A percentile compares a stretch with the other conserved stretches of the same genome.
Evolutionary conservation across 192 early-diverging fungal genomes (phyloP).

Genomic region (Backusella circina): DNA sequence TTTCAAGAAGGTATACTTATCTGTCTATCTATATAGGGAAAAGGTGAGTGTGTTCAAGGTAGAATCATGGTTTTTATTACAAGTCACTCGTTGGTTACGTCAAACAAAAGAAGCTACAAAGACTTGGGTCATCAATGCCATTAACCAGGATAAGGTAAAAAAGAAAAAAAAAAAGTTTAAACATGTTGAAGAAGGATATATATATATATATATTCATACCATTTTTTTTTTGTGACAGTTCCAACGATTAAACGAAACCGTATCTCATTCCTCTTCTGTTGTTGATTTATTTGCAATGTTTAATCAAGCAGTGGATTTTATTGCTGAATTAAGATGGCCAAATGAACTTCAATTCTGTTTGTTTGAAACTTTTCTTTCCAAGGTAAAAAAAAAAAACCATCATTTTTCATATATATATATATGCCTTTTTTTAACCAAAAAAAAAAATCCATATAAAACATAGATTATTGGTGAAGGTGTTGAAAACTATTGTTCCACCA

Average conservation of each 20-base stretch:
- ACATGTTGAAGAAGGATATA: too few species aligned
- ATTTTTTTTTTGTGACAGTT: too few species aligned
- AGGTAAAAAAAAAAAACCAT: too few species aligned
- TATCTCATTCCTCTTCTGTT: constrained; percentile 72
- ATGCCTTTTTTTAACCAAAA: too few species aligned
- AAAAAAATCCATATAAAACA: too few species aligned
- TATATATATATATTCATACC: too few species aligned
- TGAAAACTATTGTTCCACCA: constrained; percentile 54
- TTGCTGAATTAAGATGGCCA: constrained; percentile 63
- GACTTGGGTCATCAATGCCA: constrained; percentile 67
- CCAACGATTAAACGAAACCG: constrained; percentile 45
- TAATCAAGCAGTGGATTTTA: constrained; percentile 68
- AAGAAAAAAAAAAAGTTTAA: too few species aligned
- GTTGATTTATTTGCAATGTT: constrained; percentile 79
- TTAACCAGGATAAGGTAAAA: constrained; percentile 62
- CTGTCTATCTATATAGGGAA: constrained; percentile 15
- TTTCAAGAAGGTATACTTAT: background rate
- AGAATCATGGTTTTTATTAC: constrained; percentile 66
- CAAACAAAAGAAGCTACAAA: constrained; percentile 55
- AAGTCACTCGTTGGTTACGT: constrained; percentile 62
- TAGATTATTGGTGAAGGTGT: constrained; percentile 52
- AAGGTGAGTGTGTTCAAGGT: constrained; percentile 55
- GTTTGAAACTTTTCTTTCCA: constrained; percentile 65
- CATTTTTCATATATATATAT: too few species aligned
- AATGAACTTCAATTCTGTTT: constrained; percentile 56